A percentile compares a stretch with the other conserved stretches of the same genome.
Evolutionary conservation across 2,329 filamentous ascomycete species (phyloP).

Genomic region (Aureobasidium sp.): DNA sequence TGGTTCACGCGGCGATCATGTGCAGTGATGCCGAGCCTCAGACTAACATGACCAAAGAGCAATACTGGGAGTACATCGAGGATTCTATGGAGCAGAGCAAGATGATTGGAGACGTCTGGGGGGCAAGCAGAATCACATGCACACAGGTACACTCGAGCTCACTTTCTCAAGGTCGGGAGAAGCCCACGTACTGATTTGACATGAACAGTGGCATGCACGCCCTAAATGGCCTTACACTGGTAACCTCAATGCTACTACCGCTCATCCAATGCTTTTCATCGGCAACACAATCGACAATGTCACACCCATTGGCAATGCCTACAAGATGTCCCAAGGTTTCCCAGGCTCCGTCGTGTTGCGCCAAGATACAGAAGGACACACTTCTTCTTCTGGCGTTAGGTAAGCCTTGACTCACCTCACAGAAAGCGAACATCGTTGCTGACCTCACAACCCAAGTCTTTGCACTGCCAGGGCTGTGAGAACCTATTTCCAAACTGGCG

Average conservation of each 20-base stretch:
- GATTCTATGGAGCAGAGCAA: slow-evolving; percentile 26
- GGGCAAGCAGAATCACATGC: slow-evolving; percentile 31
- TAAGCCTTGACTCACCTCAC: neutral
- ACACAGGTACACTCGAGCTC: slow-evolving; percentile 16
- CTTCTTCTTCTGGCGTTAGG: slow-evolving; percentile 22
- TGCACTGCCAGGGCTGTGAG: slow-evolving; percentile 33
- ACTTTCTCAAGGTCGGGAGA: neutral
- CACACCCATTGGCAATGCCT: slow-evolving; percentile 46
- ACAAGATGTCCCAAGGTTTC: slow-evolving; percentile 38
- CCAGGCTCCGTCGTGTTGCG: slow-evolving; percentile 39
- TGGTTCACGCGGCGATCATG: slow-evolving; percentile 24
- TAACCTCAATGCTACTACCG: slow-evolving; percentile 33
- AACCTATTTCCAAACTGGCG: slow-evolving; percentile 37
- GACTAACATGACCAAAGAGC: slow-evolving; percentile 20
- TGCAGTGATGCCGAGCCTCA: slow-evolving; percentile 32
- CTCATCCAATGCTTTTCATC: slow-evolving; percentile 51
- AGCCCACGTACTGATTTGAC: neutral
- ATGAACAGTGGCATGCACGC: slow-evolving; percentile 18
- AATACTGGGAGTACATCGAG: slow-evolving; percentile 19
- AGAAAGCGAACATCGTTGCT: neutral
- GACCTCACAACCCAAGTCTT: slow-evolving; percentile 22
- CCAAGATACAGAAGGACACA: slow-evolving; percentile 35
- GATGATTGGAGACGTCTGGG: slow-evolving; percentile 31
- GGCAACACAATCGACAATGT: slow-evolving; percentile 54
- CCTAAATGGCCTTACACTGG: slow-evolving; percentile 21